Base-by-base conservation (phyloP, 352 stramenopile genomes). In the Phytophthora cactorum region DNA sequence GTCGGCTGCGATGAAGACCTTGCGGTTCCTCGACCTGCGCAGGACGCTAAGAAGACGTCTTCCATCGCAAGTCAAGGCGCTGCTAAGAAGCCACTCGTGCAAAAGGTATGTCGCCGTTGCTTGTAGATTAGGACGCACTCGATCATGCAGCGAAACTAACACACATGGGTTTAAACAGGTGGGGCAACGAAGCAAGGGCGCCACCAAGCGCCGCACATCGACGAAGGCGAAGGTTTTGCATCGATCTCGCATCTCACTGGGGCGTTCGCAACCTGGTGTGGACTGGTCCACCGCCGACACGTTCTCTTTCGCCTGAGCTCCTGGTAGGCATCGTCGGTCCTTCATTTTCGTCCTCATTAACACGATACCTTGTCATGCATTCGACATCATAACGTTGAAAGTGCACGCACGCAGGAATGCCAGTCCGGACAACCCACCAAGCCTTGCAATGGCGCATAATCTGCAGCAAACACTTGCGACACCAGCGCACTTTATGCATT, bases 291-390 rank as follows among this genome's bases (percentile, higher is more conserved):
- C 66, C 14, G 52, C 49, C 31, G 78, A 83, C 32, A 56, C 63
- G 8, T 86, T 86, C 53, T 78, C 72, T 14, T 86, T 86, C 45
- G 68, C 71, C 27, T 86, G 45, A 81, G 25, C 54, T 46, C 46
- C 32, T 17, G 43, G n/a, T 56, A 54, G 39, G 36, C 14, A 57
- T 52, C 34, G 11, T 50, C 12, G 5, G 22, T 57, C 34, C 1
- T 53, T 63, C 36, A 38, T 36, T 59, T 49, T 57, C 52, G 31
- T 45, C 38, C 15, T 34, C 34, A 44, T 25, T 31, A 67, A 70
- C 43, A 62, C 39, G 46, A 47, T 45, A 59, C 53, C 28, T 31
- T 63, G 46, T 29, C 25, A 5, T n/a, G 29, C 22, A 28, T 12
- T 45, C 22, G 4, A 28, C n/a, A 14, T n/a, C 22, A 5, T 51